These are phyloP conservation scores for Fragaria vesca DNA, from an alignment of 306 rosid genomes.

Conservation along the genomic window DNA sequence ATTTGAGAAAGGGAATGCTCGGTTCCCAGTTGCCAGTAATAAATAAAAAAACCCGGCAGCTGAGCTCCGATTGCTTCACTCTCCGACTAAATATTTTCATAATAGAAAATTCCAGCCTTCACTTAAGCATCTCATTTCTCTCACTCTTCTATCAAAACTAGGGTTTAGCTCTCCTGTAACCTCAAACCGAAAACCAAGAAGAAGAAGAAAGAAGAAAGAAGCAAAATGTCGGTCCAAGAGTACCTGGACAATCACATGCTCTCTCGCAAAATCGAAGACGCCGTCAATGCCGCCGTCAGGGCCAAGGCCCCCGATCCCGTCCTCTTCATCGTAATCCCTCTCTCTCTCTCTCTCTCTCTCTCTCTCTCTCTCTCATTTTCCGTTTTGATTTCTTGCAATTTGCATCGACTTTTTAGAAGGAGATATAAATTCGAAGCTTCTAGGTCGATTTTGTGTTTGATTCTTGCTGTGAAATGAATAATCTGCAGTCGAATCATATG, in stretches of 20 bases:
- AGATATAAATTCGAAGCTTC: not conserved
- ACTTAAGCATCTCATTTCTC: not conserved
- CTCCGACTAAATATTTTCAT: not conserved
- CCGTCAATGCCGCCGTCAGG: constrained; percentile 96
- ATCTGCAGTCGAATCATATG: constrained; percentile 73
- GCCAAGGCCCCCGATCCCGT: constrained; percentile 92
- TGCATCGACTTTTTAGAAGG: not conserved
- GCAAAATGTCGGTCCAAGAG: constrained; percentile 84
- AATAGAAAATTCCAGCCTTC: not conserved
- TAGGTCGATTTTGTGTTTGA: not conserved
- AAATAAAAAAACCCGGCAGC: not conserved
- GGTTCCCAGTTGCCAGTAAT: not conserved
- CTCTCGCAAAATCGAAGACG: constrained; percentile 91
- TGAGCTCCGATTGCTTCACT: not conserved
- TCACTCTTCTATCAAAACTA: not conserved
- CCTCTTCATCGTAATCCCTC: constrained; percentile 72
- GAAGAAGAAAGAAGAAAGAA: constrained; percentile 3
- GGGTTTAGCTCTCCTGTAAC: not conserved
- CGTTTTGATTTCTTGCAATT: constrained; percentile 11
- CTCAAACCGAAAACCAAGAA: not conserved
- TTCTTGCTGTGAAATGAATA: not conserved
- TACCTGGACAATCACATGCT: constrained; percentile 78
- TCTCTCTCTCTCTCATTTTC: constrained; percentile 4
- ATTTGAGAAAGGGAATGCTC: not conserved
- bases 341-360: constrained; percentile 3